A percentile compares a stretch with the other conserved stretches of the same genome.
Conservation (phyloP, 768 basidiomycete genomes). For the Boletus subparvulus region DNA sequence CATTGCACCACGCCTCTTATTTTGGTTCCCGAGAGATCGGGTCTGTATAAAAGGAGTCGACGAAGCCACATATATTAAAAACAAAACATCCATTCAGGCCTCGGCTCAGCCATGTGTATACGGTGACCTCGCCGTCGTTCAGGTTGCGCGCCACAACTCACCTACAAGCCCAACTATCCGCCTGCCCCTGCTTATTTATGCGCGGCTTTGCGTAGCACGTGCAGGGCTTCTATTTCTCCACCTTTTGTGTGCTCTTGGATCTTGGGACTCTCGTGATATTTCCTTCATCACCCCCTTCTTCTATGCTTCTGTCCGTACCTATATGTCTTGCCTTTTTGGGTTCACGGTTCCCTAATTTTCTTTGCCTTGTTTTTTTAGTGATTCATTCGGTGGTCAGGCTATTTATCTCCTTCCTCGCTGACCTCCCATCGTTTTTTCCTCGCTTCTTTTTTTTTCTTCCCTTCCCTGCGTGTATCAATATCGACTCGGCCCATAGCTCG, state of each 20-base stretch:
- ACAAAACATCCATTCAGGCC: slow-evolving; percentile 20
- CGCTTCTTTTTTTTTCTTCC: neutral
- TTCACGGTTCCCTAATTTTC: slow-evolving; percentile 23
- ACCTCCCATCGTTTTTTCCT: neutral
- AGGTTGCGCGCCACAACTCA: slow-evolving; percentile 26
- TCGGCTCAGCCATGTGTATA: slow-evolving; percentile 36
- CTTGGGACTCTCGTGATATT: slow-evolving; percentile 35
- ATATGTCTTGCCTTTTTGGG: slow-evolving; percentile 24
- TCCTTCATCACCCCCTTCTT: slow-evolving; percentile 12
- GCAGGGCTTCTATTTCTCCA: slow-evolving; percentile 29
- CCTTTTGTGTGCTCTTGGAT: slow-evolving; percentile 42
- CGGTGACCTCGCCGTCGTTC: slow-evolving; percentile 21
- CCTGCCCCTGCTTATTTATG: slow-evolving; percentile 35
- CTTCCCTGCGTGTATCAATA: slow-evolving; percentile 32
- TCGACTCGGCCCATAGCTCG: slow-evolving; percentile 28
- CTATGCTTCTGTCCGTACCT: slow-evolving; percentile 15
- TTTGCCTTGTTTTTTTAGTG: slow-evolving; percentile 31
- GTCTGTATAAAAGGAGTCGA: slow-evolving; percentile 40
- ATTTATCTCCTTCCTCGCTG: slow-evolving; percentile 18
- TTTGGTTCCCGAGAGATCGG: slow-evolving; percentile 31
- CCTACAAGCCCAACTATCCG: slow-evolving; percentile 21
- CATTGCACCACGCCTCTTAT: slow-evolving; percentile 37
- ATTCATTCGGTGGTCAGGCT: slow-evolving; percentile 15
- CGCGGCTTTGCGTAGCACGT: slow-evolving; percentile 23
- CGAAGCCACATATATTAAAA: slow-evolving; percentile 34